Base-by-base conservation (phyloP, 805 yeast species). In the Teunomyces tritomae region DNA sequence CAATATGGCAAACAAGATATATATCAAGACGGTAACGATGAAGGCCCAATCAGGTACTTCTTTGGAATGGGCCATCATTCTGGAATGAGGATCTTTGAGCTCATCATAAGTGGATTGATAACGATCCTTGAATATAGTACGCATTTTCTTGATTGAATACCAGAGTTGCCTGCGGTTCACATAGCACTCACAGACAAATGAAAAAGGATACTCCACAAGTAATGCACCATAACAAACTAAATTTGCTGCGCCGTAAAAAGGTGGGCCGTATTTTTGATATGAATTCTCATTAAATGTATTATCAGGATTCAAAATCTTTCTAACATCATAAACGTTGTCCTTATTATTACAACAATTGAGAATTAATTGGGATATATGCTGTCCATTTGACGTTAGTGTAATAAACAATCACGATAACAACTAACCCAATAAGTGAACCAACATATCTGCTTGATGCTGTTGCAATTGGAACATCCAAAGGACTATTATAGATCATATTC, bases 11-110 rank as follows among this genome's bases (percentile, higher is more conserved):
- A 65, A 57, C 32, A 64, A 62, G 29, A 65, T 20, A n/a, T 71
- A 57, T 7, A 65, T 46, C 8, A 64, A 47, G 48, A 67, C 51
- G 6, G 66, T 49, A 14, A 56, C 43, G 3, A 52, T n/a, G 48
- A 60, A 68, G 40, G 56, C 58, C 71, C 71, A 68, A 17, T 65
- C 68, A 24, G 73, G 72, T 39, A 66, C 73, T 51, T 68, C 73
- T 33, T 63, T 62, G 53, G 66, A 68, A 28, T 54, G 51, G n/a
- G 44, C 28, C 70, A 66, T 68, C 59, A 62, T 62, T 44, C 61
- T 57, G 40, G 62, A 49, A 47, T 60, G 65, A 9, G 68, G 65
- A 45, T 64, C 68, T 14, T 57, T 44, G 41, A 53, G 57, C 4
- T 57, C 49, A 3, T 45, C 49, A 28, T 43, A 50, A 8, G 48